Evolutionary conservation across 345 rosid genomes (phyloP).

Genomic region (Hirschfeldia incana): DNA sequence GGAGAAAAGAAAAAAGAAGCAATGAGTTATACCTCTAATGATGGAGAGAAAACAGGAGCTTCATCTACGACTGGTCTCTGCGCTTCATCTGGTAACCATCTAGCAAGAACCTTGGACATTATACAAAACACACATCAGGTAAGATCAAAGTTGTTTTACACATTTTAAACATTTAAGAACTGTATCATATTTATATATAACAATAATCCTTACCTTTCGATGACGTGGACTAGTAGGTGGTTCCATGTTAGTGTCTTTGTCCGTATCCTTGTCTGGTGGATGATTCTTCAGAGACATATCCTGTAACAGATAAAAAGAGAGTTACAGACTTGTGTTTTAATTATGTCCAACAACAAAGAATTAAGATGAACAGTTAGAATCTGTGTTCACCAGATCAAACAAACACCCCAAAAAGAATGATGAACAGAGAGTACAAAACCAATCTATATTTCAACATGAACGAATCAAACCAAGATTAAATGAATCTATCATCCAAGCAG

Average conservation of each 20-base stretch:
- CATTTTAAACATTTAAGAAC: background rate
- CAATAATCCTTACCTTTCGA: constrained; percentile 22
- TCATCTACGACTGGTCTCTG: constrained; percentile 73
- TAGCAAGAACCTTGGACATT: constrained; percentile 59
- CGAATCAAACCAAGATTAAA: background rate
- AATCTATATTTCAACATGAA: background rate
- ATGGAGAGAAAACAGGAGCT: constrained; percentile 85
- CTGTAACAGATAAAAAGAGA: constrained; percentile 12
- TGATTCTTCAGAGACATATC: constrained; percentile 27
- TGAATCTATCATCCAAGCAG: constrained; percentile 14
- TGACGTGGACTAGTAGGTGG: constrained; percentile 44
- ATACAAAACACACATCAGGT: constrained; percentile 7
- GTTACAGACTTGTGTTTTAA: background rate
- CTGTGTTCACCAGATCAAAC: constrained; percentile 12
- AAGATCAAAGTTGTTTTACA: constrained; percentile 9
- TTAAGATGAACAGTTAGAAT: background rate
- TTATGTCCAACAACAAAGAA: background rate
- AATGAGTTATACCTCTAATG: constrained; percentile 59
- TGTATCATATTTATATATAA: background rate
- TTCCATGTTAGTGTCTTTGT: constrained; percentile 32
- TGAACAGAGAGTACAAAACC: background rate
- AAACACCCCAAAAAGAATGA: background rate
- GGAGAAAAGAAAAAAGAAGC: constrained; percentile 6
- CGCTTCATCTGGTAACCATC: constrained; percentile 76
- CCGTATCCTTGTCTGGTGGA: constrained; percentile 12